Evolutionary conservation across 2,329 filamentous ascomycete species (phyloP), one percentile per base, ranked within the genome.

Genomic region (Aureobasidium sp.): DNA sequence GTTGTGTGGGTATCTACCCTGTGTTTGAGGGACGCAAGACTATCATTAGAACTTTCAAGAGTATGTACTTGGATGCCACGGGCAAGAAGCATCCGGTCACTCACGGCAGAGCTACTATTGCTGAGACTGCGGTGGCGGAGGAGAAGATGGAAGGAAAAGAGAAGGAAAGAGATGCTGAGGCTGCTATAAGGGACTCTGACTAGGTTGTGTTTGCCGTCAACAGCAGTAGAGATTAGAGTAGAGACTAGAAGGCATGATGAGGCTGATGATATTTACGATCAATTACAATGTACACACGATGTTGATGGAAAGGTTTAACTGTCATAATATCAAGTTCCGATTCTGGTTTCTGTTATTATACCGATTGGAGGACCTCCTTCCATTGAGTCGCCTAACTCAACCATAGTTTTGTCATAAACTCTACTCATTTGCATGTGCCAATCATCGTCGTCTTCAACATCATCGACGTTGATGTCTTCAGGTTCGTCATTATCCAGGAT

Each of bases 371-470:
- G 72, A 13, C 73, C 74, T 21, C 21, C 21, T 25, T 82, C 86
- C 32, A 94, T 74, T 11, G 82, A 79, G 68, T 87, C 85, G 0
- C 88, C 90, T 14, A 96, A 74, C 69, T 89, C 81, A 42, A 90
- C 82, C 66, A 96, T 83, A 0, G 90, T 94, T 67, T 82, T 82
- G 72, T 94, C 89, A 74, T 94, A 96, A 2, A 95, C 85, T 65
- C 81, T 82, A 0, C 86, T 89, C 54, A 89, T 84, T 65, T 88
- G 86, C 80, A 92, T 85, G 65, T 89, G 81, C 66, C 79, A 79
- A 39, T 74, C 71, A 37, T 74, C 73, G 8, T 73, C 69, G 8
- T 69, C 66, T 32, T 62, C 48, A n/a, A 65, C 67, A 45, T 68
- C 67, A 44, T 68, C 67, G 21, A 67, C 69, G 50, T 73, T 71